Evolutionary conservation across 179 eudicot species (phyloP).

Genomic region (Spergularia azorica): DNA sequence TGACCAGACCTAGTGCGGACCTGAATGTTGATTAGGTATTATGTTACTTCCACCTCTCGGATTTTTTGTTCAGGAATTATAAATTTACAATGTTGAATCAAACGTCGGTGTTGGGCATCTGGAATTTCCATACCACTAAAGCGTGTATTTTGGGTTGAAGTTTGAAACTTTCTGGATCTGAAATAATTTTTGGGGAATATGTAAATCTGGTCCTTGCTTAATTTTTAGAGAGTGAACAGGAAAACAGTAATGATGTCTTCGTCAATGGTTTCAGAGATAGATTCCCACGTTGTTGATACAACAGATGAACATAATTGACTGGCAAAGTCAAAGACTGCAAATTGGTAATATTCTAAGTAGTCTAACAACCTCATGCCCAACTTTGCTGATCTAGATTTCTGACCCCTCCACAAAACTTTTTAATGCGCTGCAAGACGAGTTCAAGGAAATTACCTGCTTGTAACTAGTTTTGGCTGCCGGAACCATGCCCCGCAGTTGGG

Average conservation of each 20-base stretch:
- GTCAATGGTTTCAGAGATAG: neutral
- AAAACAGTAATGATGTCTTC: neutral
- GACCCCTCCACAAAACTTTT: neutral
- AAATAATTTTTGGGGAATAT: too few relatives aligned
- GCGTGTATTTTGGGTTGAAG: too few relatives aligned
- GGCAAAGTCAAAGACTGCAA: constrained; percentile 12
- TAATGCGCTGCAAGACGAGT: neutral
- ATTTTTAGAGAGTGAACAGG: neutral
- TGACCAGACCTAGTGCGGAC: neutral
- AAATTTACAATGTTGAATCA: neutral
- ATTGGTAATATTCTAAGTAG: neutral
- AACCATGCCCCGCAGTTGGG: neutral
- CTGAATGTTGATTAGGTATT: neutral
- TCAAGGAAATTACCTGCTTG: neutral
- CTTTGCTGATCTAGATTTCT: constrained; percentile 1
- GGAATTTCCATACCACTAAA: too few relatives aligned
- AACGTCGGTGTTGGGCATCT: neutral
- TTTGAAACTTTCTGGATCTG: too few relatives aligned
- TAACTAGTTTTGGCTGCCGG: neutral
- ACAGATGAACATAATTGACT: neutral
- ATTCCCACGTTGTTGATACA: neutral
- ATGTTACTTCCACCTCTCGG: too few relatives aligned
- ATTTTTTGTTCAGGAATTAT: neutral
- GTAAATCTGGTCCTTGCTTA: neutral
- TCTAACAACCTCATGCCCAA: neutral